Evolutionary conservation across 306 rosid species (phyloP).

Genomic region (Astragalus glycyphyllos): DNA sequence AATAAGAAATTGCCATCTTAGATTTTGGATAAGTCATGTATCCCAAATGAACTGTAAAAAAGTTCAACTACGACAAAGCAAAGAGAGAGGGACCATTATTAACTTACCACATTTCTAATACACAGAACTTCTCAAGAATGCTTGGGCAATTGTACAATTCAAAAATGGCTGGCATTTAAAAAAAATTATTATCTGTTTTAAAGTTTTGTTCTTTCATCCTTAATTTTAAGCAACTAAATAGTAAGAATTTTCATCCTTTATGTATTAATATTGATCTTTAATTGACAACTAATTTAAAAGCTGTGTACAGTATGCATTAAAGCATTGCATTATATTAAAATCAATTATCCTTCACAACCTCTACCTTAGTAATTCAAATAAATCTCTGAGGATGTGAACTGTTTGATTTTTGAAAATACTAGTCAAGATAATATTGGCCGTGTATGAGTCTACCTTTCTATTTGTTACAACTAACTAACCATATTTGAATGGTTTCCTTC

Average conservation of each 20-base stretch:
- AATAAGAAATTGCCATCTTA: slow-evolving; percentile 25
- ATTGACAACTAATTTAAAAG: not conserved
- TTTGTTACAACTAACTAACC: not conserved
- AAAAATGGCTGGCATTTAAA: too few species aligned
- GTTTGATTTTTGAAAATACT: slow-evolving; percentile 13
- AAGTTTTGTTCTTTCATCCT: too few species aligned
- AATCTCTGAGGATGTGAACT: not conserved
- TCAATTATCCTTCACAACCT: not conserved
- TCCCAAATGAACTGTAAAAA: slow-evolving; percentile 15
- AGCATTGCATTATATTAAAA: not conserved
- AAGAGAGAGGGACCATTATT: slow-evolving; percentile 3
- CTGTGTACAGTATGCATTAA: not conserved
- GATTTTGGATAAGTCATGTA: slow-evolving; percentile 28
- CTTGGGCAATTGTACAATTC: not conserved
- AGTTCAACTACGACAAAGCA: not conserved
- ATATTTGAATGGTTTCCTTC: slow-evolving; percentile 10
- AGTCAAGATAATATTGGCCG: not conserved
- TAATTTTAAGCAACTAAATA: not conserved
- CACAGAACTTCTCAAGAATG: slow-evolving; percentile 9
- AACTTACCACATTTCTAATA: not conserved
- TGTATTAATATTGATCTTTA: not conserved
- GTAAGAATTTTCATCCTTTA: not conserved
- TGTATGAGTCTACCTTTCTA: not conserved
- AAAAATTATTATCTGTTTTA: not conserved
- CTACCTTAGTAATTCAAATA: not conserved